These are phyloP conservation scores for Trichoderma atrobrunneum DNA, from an alignment of 2,329 filamentous ascomycete genomes.

Conservation along the genomic window DNA sequence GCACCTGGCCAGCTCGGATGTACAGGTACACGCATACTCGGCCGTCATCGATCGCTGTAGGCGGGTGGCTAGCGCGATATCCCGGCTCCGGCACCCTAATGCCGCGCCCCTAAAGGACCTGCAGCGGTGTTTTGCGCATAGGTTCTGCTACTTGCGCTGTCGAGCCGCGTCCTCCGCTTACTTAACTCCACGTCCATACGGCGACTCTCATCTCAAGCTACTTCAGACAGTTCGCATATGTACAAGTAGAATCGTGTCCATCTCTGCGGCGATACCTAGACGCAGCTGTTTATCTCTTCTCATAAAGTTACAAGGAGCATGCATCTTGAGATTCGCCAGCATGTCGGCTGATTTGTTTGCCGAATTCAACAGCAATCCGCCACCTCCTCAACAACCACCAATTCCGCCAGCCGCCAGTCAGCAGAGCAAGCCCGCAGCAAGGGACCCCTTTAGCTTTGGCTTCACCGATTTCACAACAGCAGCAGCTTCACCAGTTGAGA, in stretches of 20 bases:
- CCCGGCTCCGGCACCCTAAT: neutral
- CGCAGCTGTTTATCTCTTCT: neutral
- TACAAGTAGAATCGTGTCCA: neutral
- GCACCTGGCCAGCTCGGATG: neutral
- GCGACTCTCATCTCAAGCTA: neutral
- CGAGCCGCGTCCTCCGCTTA: neutral
- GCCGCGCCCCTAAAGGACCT: neutral
- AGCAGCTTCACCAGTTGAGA: slow-evolving; percentile 25
- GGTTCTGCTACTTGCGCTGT: neutral
- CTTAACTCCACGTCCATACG: neutral
- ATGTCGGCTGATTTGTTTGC: slow-evolving; percentile 68
- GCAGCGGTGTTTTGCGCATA: neutral
- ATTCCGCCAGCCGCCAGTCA: neutral
- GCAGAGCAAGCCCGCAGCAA: slow-evolving; percentile 22
- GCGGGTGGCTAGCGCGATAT: neutral
- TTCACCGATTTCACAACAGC: slow-evolving; percentile 21
- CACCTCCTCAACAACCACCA: slow-evolving; percentile 23
- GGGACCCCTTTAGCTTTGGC: slow-evolving; percentile 30
- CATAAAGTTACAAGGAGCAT: neutral
- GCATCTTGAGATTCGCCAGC: slow-evolving; percentile 14
- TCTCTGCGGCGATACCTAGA: neutral
- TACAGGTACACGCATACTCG: slow-evolving; percentile 7
- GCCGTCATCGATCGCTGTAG: slow-evolving; percentile 1
- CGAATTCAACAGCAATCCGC: slow-evolving; percentile 44
- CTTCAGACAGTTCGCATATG: neutral